phyloP scores from a whole-genome alignment of 164 flowering plant genomes.

The Berberis thunbergii region DNA sequence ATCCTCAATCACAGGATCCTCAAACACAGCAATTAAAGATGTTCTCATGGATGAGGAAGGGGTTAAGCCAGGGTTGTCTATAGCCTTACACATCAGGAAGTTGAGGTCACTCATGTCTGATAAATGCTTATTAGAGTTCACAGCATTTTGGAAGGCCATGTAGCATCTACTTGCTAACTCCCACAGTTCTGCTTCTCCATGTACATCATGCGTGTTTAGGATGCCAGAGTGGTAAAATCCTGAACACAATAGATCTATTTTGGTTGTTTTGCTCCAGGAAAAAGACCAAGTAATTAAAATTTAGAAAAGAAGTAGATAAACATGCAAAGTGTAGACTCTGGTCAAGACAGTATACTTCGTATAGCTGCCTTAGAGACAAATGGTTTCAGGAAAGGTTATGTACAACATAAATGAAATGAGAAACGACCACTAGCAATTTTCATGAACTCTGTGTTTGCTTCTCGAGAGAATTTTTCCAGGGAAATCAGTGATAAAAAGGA shows the following conservation, averaged over 20 bases:
- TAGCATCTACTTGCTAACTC: constrained; percentile 51
- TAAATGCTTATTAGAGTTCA: constrained; percentile 62
- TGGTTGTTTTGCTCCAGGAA: not conserved
- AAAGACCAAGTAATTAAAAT: not conserved
- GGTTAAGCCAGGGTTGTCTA: constrained; percentile 69
- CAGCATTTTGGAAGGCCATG: constrained; percentile 29
- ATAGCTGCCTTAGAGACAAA: too few relatives aligned
- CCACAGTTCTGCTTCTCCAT: constrained; percentile 53
- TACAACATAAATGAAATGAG: too few relatives aligned
- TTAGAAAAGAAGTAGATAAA: not conserved
- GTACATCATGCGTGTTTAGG: constrained; percentile 49
- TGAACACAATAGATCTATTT: constrained; percentile 13
- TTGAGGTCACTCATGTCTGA: constrained; percentile 75
- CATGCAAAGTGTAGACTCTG: too few relatives aligned
- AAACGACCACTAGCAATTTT: too few relatives aligned
- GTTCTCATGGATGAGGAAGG: constrained; percentile 60
- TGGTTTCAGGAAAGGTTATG: too few relatives aligned
- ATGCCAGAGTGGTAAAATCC: constrained; percentile 81
- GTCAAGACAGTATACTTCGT: too few relatives aligned
- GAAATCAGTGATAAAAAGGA: too few relatives aligned
- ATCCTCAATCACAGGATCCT: constrained; percentile 46
- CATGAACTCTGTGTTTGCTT: too few relatives aligned
- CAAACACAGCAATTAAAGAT: constrained; percentile 61
- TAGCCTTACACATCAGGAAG: constrained; percentile 79
- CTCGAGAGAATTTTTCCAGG: too few relatives aligned